These are phyloP conservation scores for Verticillium tricorpus DNA, from an alignment of 2,329 filamentous ascomycete genomes.

Conservation along the genomic window DNA sequence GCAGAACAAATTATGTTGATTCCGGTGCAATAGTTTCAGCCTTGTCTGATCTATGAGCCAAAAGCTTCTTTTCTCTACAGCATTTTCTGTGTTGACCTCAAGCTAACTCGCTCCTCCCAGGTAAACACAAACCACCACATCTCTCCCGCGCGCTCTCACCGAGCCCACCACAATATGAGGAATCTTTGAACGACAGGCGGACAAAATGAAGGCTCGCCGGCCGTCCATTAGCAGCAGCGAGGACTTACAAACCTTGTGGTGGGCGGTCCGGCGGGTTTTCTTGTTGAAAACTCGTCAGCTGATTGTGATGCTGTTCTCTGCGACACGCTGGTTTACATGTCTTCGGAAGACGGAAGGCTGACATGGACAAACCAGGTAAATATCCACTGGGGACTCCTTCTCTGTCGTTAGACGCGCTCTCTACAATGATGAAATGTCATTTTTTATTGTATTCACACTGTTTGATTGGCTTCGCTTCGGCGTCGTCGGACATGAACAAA, in stretches of 20 bases:
- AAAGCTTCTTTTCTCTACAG: slow-evolving; percentile 16
- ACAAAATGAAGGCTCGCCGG: slow-evolving; percentile 54
- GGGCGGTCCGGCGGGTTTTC: slow-evolving; percentile 43
- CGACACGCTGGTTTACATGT: background rate
- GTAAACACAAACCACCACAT: slow-evolving; percentile 25
- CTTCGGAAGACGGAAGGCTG: background rate
- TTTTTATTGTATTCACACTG: slow-evolving; percentile 54
- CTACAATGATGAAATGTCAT: slow-evolving; percentile 39
- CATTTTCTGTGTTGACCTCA: slow-evolving; percentile 7
- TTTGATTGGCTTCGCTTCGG: slow-evolving; percentile 44
- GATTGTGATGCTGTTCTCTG: slow-evolving; percentile 33
- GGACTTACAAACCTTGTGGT: slow-evolving; percentile 60
- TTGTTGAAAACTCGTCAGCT: slow-evolving; percentile 66
- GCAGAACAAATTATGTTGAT: slow-evolving; percentile 62
- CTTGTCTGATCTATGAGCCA: slow-evolving; percentile 54
- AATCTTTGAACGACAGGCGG: slow-evolving; percentile 66
- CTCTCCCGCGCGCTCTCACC: slow-evolving; percentile 11
- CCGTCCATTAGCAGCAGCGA: slow-evolving; percentile 46
- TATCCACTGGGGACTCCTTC: slow-evolving; percentile 4
- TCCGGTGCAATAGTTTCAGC: slow-evolving; percentile 60
- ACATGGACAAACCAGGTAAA: slow-evolving; percentile 20
- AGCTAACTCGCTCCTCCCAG: slow-evolving; percentile 37
- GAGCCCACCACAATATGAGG: slow-evolving; percentile 44
- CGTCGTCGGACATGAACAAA: slow-evolving; percentile 47
- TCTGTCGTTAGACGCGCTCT: background rate